Evolutionary conservation across 768 basidiomycete species (phyloP).

Genomic region (Naganishia friedmannii): DNA sequence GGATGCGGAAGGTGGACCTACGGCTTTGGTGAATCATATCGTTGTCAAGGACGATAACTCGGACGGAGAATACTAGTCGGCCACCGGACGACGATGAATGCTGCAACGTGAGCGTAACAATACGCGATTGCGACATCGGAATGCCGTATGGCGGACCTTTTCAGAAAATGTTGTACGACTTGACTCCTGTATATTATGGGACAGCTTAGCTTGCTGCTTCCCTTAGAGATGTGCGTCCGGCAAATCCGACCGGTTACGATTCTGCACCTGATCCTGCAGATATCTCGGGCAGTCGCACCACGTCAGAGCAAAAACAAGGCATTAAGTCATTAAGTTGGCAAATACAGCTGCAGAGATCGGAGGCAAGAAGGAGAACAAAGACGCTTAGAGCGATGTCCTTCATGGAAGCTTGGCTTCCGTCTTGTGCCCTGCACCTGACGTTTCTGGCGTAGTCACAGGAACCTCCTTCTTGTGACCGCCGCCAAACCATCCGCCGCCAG

Average conservation of each 20-base stretch:
- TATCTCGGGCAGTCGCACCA: too few species aligned
- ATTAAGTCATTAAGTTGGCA: constrained; percentile 1
- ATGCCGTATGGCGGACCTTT: neutral
- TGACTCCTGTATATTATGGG: neutral
- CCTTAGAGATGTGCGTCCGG: neutral
- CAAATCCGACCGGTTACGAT: too few species aligned
- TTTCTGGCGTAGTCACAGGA: neutral
- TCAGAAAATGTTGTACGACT: constrained; percentile 9
- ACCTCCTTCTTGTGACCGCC: constrained; percentile 15
- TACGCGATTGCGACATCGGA: neutral
- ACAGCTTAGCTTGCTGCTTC: neutral
- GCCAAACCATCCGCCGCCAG: constrained; percentile 24
- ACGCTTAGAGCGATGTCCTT: neutral
- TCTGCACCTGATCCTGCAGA: too few species aligned
- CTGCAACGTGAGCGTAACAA: neutral
- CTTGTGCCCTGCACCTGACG: neutral
- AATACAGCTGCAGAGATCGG: neutral
- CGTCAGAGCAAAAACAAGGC: neutral
- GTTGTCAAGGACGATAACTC: constrained; percentile 18
- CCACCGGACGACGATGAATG: neutral
- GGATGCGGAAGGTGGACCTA: neutral
- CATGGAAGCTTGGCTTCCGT: constrained; percentile 4
- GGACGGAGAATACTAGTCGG: constrained; percentile 16
- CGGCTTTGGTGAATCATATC: constrained; percentile 7
- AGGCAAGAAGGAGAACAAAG: neutral